These are phyloP conservation scores for Termitomyces sp. DNA, from an alignment of 768 basidiomycete genomes.

Conservation along the genomic window DNA sequence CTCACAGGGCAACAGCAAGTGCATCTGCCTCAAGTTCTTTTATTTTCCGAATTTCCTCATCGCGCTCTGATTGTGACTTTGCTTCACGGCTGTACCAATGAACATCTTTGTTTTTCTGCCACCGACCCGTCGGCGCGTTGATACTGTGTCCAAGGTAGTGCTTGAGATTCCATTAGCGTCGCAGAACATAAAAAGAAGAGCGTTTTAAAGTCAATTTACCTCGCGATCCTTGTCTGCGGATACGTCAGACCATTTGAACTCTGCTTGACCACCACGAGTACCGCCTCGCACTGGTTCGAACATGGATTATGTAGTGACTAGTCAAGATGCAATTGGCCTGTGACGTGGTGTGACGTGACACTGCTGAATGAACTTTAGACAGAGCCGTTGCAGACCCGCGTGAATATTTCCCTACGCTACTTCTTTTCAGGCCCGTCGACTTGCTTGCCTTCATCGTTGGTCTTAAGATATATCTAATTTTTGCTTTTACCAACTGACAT, in stretches of 20 bases:
- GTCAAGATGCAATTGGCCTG: background rate
- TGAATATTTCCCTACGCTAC: too few species aligned
- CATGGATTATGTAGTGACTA: too few species aligned
- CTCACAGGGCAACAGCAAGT: constrained; percentile 74
- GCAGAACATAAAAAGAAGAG: background rate
- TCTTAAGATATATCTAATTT: too few species aligned
- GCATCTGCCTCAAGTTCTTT: constrained; percentile 93
- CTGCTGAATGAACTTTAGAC: too few species aligned
- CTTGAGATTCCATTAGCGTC: constrained; percentile 24
- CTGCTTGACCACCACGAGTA: constrained; percentile 88
- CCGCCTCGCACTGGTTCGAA: constrained; percentile 86
- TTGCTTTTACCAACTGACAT: too few species aligned
- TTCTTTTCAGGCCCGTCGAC: too few species aligned
- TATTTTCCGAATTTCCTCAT: constrained; percentile 75
- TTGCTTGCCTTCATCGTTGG: too few species aligned
- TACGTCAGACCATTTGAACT: constrained; percentile 90
- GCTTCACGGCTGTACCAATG: constrained; percentile 89
- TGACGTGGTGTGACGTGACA: background rate
- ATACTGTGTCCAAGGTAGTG: constrained; percentile 95
- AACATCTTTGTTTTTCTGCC: constrained; percentile 97
- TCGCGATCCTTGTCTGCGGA: constrained; percentile 93
- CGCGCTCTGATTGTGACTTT: constrained; percentile 43
- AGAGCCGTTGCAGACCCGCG: too few species aligned
- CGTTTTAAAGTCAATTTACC: constrained; percentile 38
- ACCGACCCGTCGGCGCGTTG: constrained; percentile 92